Evolutionary conservation across 2,329 filamentous ascomycete species (phyloP).

Genomic region (Pestalotiopsis sp.): DNA sequence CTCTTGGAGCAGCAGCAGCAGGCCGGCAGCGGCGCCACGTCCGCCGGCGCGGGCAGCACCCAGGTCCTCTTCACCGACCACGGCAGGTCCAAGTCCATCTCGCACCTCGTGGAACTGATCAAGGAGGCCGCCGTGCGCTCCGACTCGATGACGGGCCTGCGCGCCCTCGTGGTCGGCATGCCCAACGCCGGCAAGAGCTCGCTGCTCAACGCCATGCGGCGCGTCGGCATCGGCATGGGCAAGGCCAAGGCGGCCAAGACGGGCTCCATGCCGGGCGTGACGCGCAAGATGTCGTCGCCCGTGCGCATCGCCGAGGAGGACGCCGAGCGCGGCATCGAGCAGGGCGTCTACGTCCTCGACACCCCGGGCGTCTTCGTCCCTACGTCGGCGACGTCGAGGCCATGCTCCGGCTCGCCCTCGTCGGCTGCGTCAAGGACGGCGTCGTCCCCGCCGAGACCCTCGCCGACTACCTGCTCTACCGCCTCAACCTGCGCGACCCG

Average conservation of each 20-base stretch:
- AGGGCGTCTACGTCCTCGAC: constrained; percentile 82
- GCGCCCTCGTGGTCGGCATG: constrained; percentile 92
- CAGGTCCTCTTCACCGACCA: constrained; percentile 47
- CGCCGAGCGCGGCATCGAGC: constrained; percentile 38
- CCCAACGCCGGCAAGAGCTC: constrained; percentile 97
- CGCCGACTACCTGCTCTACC: constrained; percentile 88
- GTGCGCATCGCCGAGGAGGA: constrained; percentile 68
- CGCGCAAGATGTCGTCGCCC: constrained; percentile 78
- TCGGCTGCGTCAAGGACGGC: constrained; percentile 87
- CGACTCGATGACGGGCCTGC: constrained; percentile 75
- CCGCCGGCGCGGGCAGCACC: constrained; percentile 10
- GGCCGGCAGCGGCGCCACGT: neutral
- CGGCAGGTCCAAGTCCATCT: constrained; percentile 32
- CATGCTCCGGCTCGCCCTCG: constrained; percentile 95
- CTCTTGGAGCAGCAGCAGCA: constrained; percentile 3
- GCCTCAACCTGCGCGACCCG: constrained; percentile 71
- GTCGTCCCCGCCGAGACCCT: constrained; percentile 77
- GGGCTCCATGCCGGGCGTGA: constrained; percentile 86
- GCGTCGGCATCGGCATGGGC: constrained; percentile 56
- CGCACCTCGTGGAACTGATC: constrained; percentile 47
- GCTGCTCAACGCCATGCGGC: constrained; percentile 84
- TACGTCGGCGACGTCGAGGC: constrained; percentile 82
- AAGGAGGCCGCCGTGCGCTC: constrained; percentile 48
- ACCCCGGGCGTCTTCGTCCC: constrained; percentile 93
- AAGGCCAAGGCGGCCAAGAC: constrained; percentile 85